Conservation (phyloP, 441 rosid genomes). For the Gossypium schwendimanii region DNA sequence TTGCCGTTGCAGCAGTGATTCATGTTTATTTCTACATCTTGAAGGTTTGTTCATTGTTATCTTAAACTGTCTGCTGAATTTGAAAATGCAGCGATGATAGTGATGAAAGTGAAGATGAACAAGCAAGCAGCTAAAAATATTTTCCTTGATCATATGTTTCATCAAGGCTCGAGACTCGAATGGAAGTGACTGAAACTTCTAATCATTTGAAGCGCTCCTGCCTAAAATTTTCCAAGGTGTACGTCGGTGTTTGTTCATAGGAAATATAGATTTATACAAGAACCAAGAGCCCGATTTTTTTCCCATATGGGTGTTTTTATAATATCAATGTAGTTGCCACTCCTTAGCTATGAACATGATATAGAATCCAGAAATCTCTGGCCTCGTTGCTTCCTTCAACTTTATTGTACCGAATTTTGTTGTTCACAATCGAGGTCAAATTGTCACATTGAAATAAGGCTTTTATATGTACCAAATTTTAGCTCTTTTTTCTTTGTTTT, state of each 20-base stretch:
- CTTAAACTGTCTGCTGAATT: neutral
- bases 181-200: neutral
- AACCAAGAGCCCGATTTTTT: neutral
- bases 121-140: slow-evolving; percentile 37
- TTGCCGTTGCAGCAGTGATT: neutral
- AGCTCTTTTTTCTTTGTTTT: neutral
- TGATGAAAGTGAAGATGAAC: slow-evolving; percentile 69
- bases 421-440: neutral
- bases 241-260: neutral
- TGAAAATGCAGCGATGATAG: slow-evolving; percentile 71
- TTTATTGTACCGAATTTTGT: neutral
- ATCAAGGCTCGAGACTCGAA: neutral
- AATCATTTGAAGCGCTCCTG: neutral
- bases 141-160: neutral
- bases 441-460: neutral
- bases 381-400: slow-evolving; percentile 2
- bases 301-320: neutral
- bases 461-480: neutral
- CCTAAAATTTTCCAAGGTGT: neutral
- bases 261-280: neutral
- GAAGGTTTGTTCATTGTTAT: neutral
- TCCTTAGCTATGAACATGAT: neutral
- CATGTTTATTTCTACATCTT: neutral
- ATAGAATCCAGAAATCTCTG: neutral
- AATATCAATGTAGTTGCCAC: neutral